phyloP scores from a whole-genome alignment of 2,329 filamentous ascomycete species.

The Fusarium globosum region DNA sequence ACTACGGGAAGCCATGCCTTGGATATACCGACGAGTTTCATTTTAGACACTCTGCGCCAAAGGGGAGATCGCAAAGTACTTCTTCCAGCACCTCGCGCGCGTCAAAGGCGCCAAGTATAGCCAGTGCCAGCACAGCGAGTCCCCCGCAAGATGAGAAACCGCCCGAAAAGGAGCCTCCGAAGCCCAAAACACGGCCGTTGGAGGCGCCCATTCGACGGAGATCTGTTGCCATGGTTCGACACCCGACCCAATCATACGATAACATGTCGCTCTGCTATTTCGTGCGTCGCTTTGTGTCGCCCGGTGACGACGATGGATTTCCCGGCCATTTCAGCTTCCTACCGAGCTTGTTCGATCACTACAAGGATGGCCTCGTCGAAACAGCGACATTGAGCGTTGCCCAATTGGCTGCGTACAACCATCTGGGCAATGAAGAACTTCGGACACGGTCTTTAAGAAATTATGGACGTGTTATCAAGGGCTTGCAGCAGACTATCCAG shows the following conservation, averaged over 20 bases:
- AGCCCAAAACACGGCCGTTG: background rate
- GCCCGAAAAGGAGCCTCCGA: background rate
- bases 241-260: conserved; percentile 35
- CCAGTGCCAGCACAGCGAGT: background rate
- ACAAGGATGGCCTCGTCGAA: conserved; percentile 45
- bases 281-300: conserved; percentile 49
- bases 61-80: background rate
- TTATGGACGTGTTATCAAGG: conserved; percentile 45
- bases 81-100: background rate
- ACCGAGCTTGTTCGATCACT: conserved; percentile 44
- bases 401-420: conserved; percentile 50
- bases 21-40: conserved; percentile 52
- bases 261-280: conserved; percentile 50
- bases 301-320: conserved; percentile 44
- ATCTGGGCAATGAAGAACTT: conserved; percentile 45
- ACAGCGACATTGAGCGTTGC: conserved; percentile 49
- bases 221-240: conserved; percentile 20
- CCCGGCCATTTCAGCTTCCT: conserved; percentile 50
- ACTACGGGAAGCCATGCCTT: conserved; percentile 49
- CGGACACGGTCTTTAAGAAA: conserved; percentile 45
- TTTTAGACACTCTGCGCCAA: conserved; percentile 43
- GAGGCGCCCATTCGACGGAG: background rate
- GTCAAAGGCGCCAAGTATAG: background rate
- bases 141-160: conserved; percentile 1
- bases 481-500: conserved; percentile 44